Base-by-base conservation (phyloP, 2,329 filamentous ascomycete genomes). In the Exophiala spinifera region DNA sequence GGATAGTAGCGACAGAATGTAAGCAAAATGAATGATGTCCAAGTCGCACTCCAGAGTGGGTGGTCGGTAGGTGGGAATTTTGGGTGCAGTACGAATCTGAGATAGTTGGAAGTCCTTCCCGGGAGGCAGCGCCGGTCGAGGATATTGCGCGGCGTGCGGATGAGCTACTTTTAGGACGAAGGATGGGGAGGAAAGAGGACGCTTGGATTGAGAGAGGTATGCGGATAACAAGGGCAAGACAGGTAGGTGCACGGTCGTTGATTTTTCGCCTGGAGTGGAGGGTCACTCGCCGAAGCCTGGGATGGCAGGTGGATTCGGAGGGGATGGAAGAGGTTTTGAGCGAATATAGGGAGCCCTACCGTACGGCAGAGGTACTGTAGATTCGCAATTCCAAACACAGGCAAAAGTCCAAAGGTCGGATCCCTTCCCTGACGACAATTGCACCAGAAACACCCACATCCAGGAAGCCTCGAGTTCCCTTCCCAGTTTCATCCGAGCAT, bases 1-100 rank as follows among this genome's bases (percentile, higher is more conserved):
- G 31, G 14, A 31, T 19, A 34, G 25, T 14, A 37, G 21, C 28
- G 23, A 19, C 25, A 21, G 23, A 25, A 19, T 34, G 46, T 28
- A 36, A 48, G 53, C 50, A 44, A 49, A 37, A 37, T 43, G 45
- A 23, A 51, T 46, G 42, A 34, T 17, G 20, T 23, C n/a, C n/a
- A 25, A 34, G 17, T 40, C 21, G 31, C 23, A 43, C n/a, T 36
- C 39, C 47, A n/a, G 44, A 10, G 47, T 31, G 10, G 47, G 23
- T 40, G 48, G 45, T 51, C 44, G 48, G 21, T 44, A 20, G 25
- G 36, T 39, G 19, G 20, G 28, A n/a, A 37, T 25, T 37, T 37
- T 36, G 34, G 46, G 14, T 20, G 46, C 34, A 25, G 46, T 15
- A 8, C 10, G 48, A 42, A 8, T 33, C 6, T 37, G 40, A 34